Evolutionary conservation across 768 basidiomycete genomes (phyloP), one percentile per base, ranked within the genome.

Genomic region (Tylopilus rubrobrunneus): DNA sequence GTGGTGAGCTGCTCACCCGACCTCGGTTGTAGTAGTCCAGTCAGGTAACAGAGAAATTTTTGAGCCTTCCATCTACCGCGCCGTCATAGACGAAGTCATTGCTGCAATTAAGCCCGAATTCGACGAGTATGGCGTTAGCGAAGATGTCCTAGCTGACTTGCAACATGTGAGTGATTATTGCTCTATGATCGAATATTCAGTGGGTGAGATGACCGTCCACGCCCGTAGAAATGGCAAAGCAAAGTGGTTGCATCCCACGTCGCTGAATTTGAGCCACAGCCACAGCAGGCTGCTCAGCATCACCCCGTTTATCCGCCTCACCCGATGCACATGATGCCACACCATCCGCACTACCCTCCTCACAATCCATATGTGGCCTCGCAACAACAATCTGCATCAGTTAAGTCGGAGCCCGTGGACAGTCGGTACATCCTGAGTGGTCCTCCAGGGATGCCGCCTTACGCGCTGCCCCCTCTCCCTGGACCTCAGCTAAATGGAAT

Each of bases 41-140:
- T 58, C 67, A 63, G 73, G 76, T 77, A 75, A 79, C 83, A 64
- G 75, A 71, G 73, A 70, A 65, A 72, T 74, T 67, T 71, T 80
- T 82, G 85, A 95, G 93, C 93, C 93, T 68, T 66, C 73, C 62
- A 89, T 92, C 63, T 99, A 99, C 74, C 90, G 96, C 59, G 71
- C 83, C 55, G 89, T 99, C 73, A 98, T 99, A 74, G 93, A 97
- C 83, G 93, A 98, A 74, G 95, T 98, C 61, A 88, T 98, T 63
- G 73, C 75, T 31, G 77, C 80, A 62, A 89, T 96, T 76, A 91
- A 89, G 75, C 76, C 84, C 71, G 95, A 98, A 69, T 99, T 98
- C 74, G 95, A 98, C 69, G 93, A 96, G 68, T 94, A 89, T 65
- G 97, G 97, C 56, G 89, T 99, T 58, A 79, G 85, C 67, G 89